Base-by-base conservation (phyloP, 805 yeast genomes). In the Ogataea minuta region DNA sequence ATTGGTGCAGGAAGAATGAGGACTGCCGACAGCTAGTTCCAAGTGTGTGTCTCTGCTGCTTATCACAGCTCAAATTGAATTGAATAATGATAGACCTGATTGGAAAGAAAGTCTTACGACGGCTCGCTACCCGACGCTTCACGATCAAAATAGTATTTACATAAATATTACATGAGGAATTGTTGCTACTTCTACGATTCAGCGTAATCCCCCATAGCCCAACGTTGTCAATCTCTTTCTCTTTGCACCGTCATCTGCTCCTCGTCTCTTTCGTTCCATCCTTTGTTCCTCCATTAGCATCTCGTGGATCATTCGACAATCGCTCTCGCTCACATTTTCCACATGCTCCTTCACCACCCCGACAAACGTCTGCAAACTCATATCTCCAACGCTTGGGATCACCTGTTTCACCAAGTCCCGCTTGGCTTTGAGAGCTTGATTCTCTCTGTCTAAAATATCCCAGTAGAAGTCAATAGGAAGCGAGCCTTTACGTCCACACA, bases 401-500 rank as follows among this genome's bases (percentile, higher is more conserved):
- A 72, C 57, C 46, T 74, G 79, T 35, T 74, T 74, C 1, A 79
- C 74, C 28, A 81, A 60, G 36, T 81, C 86, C 38, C 75, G 75
- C 53, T 79, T 77, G 15, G 79, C 77, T 43, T 71, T 73, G 31
- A 84, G 55, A 2, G 68, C 53, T 38, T 79, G 74, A 23, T 72
- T 70, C 50, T 77, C 79, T 40, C 76, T 81, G 49, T 83, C 89
- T 3, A 83, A 70, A 0, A 74, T 52, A 57, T 89, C 95, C 76
- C 86, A 74, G 57, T 83, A 88, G 28, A 85, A 60, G 46, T 88
- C 95, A 28, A 81, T 54, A 1, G 95, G 83, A 1, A 79, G 72
- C 0, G 96, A 87, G 0, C 96, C 95, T 31, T 74, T 68, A 38
- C 89, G 71, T 0, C 95, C 95, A 41, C 88, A 69, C 25, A 88